Evolutionary conservation across 163 green algal genomes (phyloP).

Genomic region (Chlamydomonas reinhardtii): DNA sequence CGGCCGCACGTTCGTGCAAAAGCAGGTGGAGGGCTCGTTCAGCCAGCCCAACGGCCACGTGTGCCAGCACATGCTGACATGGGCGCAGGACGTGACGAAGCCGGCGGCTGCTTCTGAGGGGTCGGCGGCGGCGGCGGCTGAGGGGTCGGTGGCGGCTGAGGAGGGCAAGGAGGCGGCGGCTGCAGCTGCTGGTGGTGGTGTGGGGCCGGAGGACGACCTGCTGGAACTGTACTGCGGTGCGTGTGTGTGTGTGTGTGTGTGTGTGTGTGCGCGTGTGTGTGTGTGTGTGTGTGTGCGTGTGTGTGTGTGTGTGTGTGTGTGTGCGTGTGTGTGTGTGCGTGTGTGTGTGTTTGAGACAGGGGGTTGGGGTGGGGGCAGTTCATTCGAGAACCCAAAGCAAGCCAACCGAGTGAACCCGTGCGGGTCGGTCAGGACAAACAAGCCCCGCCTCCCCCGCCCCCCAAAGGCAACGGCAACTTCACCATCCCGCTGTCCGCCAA

Average conservation of each 20-base stretch:
- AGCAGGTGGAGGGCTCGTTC: slow-evolving; percentile 91
- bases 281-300: no score
- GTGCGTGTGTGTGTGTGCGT: no score
- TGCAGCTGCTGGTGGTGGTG: not conserved
- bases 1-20: slow-evolving; percentile 53
- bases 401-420: no score
- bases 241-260: no score
- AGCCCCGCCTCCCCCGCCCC: no score
- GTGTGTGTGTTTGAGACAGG: no score
- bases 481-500: slow-evolving; percentile 88
- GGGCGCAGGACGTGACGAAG: slow-evolving; percentile 80
- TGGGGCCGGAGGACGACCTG: slow-evolving; percentile 37
- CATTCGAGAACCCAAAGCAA: no score
- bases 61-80: slow-evolving; percentile 90
- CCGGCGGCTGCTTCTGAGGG: slow-evolving; percentile 4
- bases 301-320: no score
- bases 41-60: slow-evolving; percentile 93
- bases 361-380: no score
- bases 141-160: not conserved
- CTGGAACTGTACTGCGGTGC: slow-evolving; percentile 91
- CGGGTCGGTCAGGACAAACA: no score
- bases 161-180: not conserved
- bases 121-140: not conserved
- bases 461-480: slow-evolving; percentile 91
- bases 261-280: no score